Conservation (phyloP, 305 asterid species). For the Fraxinus platypoda region DNA sequence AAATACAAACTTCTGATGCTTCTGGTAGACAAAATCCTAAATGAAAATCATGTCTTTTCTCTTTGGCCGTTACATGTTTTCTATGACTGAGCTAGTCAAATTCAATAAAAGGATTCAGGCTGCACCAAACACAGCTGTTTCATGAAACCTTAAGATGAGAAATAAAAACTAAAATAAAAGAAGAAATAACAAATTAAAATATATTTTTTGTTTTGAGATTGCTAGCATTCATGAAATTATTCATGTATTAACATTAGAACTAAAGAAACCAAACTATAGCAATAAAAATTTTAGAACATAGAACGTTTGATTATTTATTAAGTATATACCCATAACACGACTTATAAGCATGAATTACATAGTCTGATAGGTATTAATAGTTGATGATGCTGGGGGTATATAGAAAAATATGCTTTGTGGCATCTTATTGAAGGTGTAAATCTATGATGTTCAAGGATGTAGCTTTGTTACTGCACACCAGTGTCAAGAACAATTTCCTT, state of each 20-base stretch:
- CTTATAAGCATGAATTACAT: background rate
- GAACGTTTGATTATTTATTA: background rate
- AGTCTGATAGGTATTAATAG: background rate
- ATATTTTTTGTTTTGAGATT: background rate
- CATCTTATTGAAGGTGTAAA: conserved; percentile 22
- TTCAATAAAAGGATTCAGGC: background rate
- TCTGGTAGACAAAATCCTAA: background rate
- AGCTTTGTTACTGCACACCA: background rate
- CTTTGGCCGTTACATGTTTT: background rate
- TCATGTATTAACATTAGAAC: conserved; percentile 1
- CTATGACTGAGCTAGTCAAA: background rate
- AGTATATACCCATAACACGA: background rate
- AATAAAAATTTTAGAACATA: background rate
- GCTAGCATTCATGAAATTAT: background rate
- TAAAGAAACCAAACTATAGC: background rate
- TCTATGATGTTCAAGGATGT: background rate
- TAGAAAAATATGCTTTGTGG: background rate
- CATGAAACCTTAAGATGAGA: background rate
- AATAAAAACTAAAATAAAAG: background rate
- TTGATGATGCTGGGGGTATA: background rate
- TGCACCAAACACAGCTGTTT: background rate
- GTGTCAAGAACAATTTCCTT: background rate
- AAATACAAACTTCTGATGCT: background rate
- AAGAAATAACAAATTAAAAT: background rate
- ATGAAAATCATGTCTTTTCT: background rate